Evolutionary conservation across 257 asterid genomes (phyloP).

Genomic region (Coffea eugenioides): DNA sequence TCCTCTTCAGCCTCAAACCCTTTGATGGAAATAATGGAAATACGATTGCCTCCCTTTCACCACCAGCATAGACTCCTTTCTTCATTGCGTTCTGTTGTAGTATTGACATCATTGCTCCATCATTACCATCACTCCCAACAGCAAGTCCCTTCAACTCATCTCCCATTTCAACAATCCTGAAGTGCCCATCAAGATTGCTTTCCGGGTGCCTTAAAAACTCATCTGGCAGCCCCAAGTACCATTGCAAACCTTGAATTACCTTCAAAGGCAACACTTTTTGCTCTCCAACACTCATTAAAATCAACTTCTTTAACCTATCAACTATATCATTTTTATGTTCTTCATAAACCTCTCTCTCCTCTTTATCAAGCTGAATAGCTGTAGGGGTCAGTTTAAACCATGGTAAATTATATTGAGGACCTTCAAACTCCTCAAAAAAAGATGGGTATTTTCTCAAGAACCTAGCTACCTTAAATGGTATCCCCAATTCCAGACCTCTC

Average conservation of each 20-base stretch:
- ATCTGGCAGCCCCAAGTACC: constrained; percentile 82
- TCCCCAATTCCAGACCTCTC: constrained; percentile 48
- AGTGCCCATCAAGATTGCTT: constrained; percentile 38
- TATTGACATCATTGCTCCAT: constrained; percentile 34
- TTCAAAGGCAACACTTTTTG: constrained; percentile 64
- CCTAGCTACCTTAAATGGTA: constrained; percentile 59
- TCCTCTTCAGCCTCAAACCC: constrained; percentile 70
- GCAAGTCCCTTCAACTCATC: constrained; percentile 73
- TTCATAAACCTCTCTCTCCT: constrained; percentile 55
- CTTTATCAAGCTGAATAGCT: constrained; percentile 66
- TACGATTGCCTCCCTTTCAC: constrained; percentile 47
- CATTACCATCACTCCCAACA: constrained; percentile 30
- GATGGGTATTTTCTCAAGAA: constrained; percentile 83
- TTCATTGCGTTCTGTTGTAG: constrained; percentile 64
- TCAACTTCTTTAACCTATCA: constrained; percentile 61
- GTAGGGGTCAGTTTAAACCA: constrained; percentile 75
- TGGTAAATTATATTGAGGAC: constrained; percentile 66
- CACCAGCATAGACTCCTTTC: constrained; percentile 53
- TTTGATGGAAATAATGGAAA: constrained; percentile 80
- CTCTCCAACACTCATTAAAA: constrained; percentile 61
- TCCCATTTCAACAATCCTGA: constrained; percentile 57
- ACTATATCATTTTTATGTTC: constrained; percentile 51
- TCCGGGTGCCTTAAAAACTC: constrained; percentile 56
- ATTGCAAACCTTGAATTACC: constrained; percentile 59
- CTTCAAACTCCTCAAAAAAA: constrained; percentile 77